phyloP scores from a whole-genome alignment of 139 green algal genomes.

The Pleodorina starrii region DNA sequence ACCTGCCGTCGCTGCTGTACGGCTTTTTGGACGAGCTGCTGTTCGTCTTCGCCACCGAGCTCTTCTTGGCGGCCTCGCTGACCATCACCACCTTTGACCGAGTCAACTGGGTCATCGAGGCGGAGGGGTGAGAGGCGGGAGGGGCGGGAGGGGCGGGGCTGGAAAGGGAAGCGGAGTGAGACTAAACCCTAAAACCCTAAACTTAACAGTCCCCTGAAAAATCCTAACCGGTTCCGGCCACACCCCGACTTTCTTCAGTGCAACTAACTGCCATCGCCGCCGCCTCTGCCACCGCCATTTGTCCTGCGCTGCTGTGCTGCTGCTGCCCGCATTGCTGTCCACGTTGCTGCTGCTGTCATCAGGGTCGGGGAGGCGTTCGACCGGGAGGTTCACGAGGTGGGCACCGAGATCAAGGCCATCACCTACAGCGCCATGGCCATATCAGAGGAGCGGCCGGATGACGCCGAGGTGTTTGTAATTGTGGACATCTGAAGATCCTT shows the following conservation, averaged over 20 bases:
- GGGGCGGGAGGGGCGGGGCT: not conserved
- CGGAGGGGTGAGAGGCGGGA: slow-evolving; percentile 54
- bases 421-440: slow-evolving; percentile 93
- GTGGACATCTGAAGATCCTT: slow-evolving; percentile 87
- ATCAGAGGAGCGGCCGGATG: slow-evolving; percentile 66
- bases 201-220: no score
- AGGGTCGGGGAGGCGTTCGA: slow-evolving; percentile 81
- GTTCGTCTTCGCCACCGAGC: slow-evolving; percentile 83
- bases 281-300: not conserved
- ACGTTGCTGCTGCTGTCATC: no score
- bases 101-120: slow-evolving; percentile 60
- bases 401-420: slow-evolving; percentile 94
- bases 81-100: slow-evolving; percentile 71
- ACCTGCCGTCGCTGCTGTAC: slow-evolving; percentile 87
- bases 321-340: no score
- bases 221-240: no score
- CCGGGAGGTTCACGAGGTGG: slow-evolving; percentile 66
- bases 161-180: no score
- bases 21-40: slow-evolving; percentile 91
- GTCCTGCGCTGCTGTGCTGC: no score
- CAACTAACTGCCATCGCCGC: not conserved
- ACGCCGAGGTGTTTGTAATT: slow-evolving; percentile 90
- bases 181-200: no score
- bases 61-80: slow-evolving; percentile 74
- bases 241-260: not conserved